These are phyloP conservation scores for Eutypa lata DNA, from an alignment of 2,329 filamentous ascomycete genomes.

Conservation along the genomic window DNA sequence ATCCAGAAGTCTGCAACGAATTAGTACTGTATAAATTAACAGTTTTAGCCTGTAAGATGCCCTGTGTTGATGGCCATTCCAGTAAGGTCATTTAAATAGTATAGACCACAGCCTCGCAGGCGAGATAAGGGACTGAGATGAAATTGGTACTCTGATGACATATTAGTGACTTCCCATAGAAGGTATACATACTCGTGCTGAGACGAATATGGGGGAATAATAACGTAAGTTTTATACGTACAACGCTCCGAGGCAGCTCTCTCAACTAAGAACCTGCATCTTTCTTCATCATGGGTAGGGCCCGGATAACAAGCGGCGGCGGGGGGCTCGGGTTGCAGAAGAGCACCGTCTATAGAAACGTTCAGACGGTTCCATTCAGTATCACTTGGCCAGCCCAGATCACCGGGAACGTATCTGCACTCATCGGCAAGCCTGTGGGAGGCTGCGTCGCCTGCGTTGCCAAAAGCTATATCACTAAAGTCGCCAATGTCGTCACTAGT, in stretches of 20 bases:
- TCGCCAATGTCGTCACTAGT: constrained; percentile 11
- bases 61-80: not conserved
- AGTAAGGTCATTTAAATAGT: not conserved
- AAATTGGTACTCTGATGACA: not conserved
- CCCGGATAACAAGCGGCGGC: constrained; percentile 28
- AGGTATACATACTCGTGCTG: not conserved
- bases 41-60: too few species aligned
- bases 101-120: too few species aligned
- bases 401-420: constrained; percentile 25
- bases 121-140: too few species aligned
- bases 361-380: constrained; percentile 26
- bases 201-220: not conserved
- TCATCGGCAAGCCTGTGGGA: not conserved
- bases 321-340: constrained; percentile 27
- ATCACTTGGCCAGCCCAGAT: constrained; percentile 20
- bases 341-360: constrained; percentile 21
- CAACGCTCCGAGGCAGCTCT: constrained; percentile 17
- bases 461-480: constrained; percentile 18
- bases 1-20: constrained; percentile 21
- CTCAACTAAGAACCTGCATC: constrained; percentile 23
- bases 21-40: not conserved
- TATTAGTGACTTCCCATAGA: not conserved
- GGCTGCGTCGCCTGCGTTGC: constrained; percentile 5
- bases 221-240: too few species aligned
- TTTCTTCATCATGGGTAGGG: constrained; percentile 18